Base-by-base conservation (phyloP, 2,329 filamentous ascomycete genomes). In the Pseudopithomyces maydicus region DNA sequence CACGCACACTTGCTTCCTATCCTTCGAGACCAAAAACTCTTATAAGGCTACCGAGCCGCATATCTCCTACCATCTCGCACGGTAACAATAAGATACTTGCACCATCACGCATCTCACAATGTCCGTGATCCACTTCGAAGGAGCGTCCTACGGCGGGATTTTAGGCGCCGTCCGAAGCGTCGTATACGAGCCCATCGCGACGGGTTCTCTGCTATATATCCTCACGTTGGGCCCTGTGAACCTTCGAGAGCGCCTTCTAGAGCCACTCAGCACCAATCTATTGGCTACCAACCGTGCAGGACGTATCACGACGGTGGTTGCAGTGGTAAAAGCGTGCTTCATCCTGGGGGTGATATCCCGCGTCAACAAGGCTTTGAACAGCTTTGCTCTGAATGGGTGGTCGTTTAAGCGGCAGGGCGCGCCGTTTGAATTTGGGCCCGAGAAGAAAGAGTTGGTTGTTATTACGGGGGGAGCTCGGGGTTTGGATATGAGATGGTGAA, bases 301-400 rank as follows among this genome's bases (percentile, higher is more conserved):
- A 5, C 59, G 61, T 43, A 23, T 56, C 46, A 66, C 58, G 6
- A 41, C 49, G 2, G 48, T 70, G 3, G 56, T 71, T 46, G 64
- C 56, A 0, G 36, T 58, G 2, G 59, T 73, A 26, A 72, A 72
- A 54, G 26, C 65, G 15, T 55, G 70, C 2, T 61, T 67, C 12
- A 55, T 56, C 1, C 23, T 66, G 6, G 64, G 65, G 2, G 50
- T 69, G 3, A 38, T 60, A 11, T 63, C 54, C n/a, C 58, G 58
- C 14, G 53, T 64, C 19, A 69, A 66, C 38, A 19, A 46, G 17
- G 60, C 55, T 0, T 43, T 71, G 32, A 70, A 69, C 36, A 33
- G 57, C 1, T 42, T 68, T 32, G 70, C 70, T 10, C 62, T 65
- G 52, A 71, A 79, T 65, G 75, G 77, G 54, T 79, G 76, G 72